Evolutionary conservation across 2,329 filamentous ascomycete species (phyloP).

Genomic region (Pseudocercospora musae): DNA sequence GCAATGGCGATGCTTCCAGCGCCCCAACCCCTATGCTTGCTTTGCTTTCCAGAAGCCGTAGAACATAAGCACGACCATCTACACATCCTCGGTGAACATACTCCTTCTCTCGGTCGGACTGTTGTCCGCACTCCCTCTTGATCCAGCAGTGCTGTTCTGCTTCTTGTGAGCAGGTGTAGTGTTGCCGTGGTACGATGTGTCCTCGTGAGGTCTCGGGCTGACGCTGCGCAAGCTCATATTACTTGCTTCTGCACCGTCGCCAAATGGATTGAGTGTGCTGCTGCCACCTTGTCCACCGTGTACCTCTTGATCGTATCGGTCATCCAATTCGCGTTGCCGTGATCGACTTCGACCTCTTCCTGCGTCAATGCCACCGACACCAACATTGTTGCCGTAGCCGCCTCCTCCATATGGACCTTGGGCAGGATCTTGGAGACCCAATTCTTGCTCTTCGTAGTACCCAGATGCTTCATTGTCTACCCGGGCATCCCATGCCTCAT

Average conservation of each 20-base stretch:
- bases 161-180: slow-evolving; percentile 34
- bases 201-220: slow-evolving; percentile 65
- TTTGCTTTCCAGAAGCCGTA: slow-evolving; percentile 2
- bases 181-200: slow-evolving; percentile 49
- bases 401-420: slow-evolving; percentile 41
- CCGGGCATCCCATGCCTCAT: slow-evolving; percentile 80
- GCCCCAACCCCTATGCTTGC: slow-evolving; percentile 3
- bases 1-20: neutral
- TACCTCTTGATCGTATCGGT: slow-evolving; percentile 47
- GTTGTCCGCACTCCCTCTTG: slow-evolving; percentile 39
- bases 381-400: slow-evolving; percentile 36
- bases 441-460: slow-evolving; percentile 76
- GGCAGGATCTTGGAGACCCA: slow-evolving; percentile 53
- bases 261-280: slow-evolving; percentile 61
- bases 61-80: neutral
- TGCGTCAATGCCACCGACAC: slow-evolving; percentile 35
- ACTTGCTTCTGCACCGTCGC: slow-evolving; percentile 63
- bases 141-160: slow-evolving; percentile 35
- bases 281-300: slow-evolving; percentile 33
- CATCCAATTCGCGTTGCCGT: slow-evolving; percentile 47
- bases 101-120: slow-evolving; percentile 67
- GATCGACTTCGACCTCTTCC: slow-evolving; percentile 48
- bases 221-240: slow-evolving; percentile 64
- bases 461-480: slow-evolving; percentile 69
- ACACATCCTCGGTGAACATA: slow-evolving; percentile 68